These are phyloP conservation scores for Picea abies DNA, from an alignment of 83 land plant genomes.

Conservation along the genomic window DNA sequence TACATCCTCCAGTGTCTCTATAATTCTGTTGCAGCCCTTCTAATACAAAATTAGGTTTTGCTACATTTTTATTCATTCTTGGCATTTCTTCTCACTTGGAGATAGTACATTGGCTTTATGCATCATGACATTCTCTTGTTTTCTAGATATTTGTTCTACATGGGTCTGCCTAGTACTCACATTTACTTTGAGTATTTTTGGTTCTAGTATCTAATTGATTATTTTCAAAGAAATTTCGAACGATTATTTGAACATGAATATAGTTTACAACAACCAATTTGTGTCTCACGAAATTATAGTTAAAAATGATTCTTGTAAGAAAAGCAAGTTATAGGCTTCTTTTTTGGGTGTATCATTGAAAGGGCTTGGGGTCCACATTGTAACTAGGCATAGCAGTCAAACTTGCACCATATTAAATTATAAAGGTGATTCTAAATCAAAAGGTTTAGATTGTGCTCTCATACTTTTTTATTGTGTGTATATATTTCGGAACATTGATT, in stretches of 20 bases:
- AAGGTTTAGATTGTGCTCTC: neutral
- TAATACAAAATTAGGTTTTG: too few species aligned
- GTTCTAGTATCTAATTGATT: neutral
- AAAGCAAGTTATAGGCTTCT: neutral
- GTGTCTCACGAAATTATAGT: neutral
- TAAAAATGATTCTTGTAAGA: neutral
- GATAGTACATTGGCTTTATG: too few species aligned
- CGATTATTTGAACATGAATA: neutral
- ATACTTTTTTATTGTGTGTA: neutral
- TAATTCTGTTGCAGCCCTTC: too few species aligned
- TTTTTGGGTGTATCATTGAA: neutral
- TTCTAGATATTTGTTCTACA: neutral
- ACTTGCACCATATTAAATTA: neutral
- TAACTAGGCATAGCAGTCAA: neutral
- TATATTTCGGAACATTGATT: constrained; percentile 6
- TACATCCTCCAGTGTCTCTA: too few species aligned
- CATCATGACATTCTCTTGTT: too few species aligned
- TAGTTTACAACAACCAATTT: neutral
- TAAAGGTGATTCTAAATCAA: neutral
- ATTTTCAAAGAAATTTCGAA: neutral
- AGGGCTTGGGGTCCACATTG: neutral
- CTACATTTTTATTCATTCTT: too few species aligned
- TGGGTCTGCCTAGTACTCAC: neutral
- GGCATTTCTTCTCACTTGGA: too few species aligned
- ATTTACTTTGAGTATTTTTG: neutral